These are phyloP conservation scores for Zymoseptoria tritici DNA, from an alignment of 2,329 filamentous ascomycete species.

Conservation along the genomic window DNA sequence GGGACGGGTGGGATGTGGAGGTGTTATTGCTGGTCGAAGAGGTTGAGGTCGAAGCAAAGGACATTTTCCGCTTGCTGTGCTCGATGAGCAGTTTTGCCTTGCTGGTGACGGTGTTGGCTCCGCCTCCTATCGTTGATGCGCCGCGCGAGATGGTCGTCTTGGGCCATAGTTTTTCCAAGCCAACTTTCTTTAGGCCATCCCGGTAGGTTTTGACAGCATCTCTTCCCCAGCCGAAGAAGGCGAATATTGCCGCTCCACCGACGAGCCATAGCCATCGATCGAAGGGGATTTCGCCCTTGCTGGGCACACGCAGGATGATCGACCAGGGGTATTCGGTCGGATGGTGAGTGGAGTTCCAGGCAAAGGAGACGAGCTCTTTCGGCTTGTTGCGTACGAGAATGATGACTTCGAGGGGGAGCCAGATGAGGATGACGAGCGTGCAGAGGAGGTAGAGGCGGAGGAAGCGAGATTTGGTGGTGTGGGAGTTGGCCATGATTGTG, in stretches of 20 bases:
- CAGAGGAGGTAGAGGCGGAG: conserved; percentile 54
- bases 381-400: conserved; percentile 41
- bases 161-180: conserved; percentile 25
- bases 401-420: conserved; percentile 48
- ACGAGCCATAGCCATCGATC: conserved; percentile 53
- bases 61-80: not conserved
- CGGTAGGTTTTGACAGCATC: conserved; percentile 53
- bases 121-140: not conserved
- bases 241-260: conserved; percentile 49
- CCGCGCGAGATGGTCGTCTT: not conserved
- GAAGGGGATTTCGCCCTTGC: conserved; percentile 39
- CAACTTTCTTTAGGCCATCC: conserved; percentile 36
- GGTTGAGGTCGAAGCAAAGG: not conserved
- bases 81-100: not conserved
- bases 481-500: conserved; percentile 46
- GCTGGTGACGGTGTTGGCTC: not conserved
- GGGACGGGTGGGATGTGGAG: not conserved
- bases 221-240: conserved; percentile 57
- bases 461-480: conserved; percentile 54
- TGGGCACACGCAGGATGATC: conserved; percentile 42
- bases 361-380: conserved; percentile 26
- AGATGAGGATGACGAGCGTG: conserved; percentile 41
- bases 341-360: conserved; percentile 49
- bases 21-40: not conserved
- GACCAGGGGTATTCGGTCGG: conserved; percentile 36